Conservation (phyloP, 345 rosid species). For the Sonneratia alba region DNA sequence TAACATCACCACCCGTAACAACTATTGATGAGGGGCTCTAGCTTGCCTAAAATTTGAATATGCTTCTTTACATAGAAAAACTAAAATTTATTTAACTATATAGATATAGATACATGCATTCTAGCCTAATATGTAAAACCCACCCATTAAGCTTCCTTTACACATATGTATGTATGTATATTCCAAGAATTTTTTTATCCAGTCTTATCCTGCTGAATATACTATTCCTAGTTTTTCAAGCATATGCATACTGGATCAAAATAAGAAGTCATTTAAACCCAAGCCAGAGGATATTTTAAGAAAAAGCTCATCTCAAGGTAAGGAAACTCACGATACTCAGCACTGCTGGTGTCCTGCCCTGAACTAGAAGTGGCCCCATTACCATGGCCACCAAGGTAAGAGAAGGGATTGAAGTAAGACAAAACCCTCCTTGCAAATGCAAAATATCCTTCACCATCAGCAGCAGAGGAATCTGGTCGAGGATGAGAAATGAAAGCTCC, state of each 20-base stretch:
- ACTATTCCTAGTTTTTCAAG: background rate
- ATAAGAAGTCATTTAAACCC: background rate
- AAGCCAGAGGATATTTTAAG: background rate
- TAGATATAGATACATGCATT: background rate
- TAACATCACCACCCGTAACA: background rate
- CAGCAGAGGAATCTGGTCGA: constrained; percentile 13
- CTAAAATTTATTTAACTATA: background rate
- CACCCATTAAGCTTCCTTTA: background rate
- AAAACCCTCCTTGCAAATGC: constrained; percentile 36
- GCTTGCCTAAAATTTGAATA: background rate
- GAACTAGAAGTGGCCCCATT: constrained; percentile 33
- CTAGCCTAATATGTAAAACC: background rate
- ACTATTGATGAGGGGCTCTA: background rate
- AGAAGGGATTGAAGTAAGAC: constrained; percentile 68
- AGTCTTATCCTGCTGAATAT: background rate
- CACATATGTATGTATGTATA: background rate
- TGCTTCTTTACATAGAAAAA: background rate
- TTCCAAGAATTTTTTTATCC: background rate
- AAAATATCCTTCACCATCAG: constrained; percentile 58
- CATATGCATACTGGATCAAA: background rate
- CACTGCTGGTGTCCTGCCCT: constrained; percentile 34
- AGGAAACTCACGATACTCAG: constrained; percentile 37
- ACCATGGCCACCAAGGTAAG: constrained; percentile 61
- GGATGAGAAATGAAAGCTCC: constrained; percentile 28
- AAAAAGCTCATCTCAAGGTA: background rate